Evolutionary conservation across 495 filamentous ascomycete species (phyloP).

Genomic region (Chaetomium fimeti): DNA sequence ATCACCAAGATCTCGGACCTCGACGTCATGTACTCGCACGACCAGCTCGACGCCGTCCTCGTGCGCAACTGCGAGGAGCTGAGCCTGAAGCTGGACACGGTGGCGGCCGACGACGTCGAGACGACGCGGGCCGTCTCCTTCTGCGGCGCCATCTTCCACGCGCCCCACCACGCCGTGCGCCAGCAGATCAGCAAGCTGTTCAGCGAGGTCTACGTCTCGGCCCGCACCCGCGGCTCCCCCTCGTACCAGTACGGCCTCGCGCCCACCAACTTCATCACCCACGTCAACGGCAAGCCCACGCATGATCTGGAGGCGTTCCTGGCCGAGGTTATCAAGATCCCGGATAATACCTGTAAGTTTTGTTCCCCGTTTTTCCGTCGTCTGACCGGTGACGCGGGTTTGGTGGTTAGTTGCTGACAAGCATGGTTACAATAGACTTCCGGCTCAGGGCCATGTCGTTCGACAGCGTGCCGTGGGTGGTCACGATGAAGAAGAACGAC

Average conservation of each 20-base stretch:
- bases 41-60: conserved; percentile 77
- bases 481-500: conserved; percentile 99
- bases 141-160: conserved; percentile 90
- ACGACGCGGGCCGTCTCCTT: conserved; percentile 89
- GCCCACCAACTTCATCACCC: conserved; percentile 95
- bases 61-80: conserved; percentile 84
- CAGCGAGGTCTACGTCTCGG: conserved; percentile 94
- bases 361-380: background rate
- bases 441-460: conserved; percentile 91
- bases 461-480: conserved; percentile 95
- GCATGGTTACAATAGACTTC: conserved; percentile 63
- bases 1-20: conserved; percentile 91
- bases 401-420: background rate
- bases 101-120: conserved; percentile 85
- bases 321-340: conserved; percentile 74
- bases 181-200: conserved; percentile 98
- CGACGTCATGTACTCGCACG: conserved; percentile 93
- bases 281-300: conserved; percentile 85
- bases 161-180: conserved; percentile 91
- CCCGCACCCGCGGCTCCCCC: conserved; percentile 77
- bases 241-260: conserved; percentile 90
- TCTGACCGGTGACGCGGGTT: background rate
- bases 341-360: conserved; percentile 80
- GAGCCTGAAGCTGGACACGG: conserved; percentile 74
- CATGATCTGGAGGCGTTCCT: conserved; percentile 78